Conservation (phyloP, 495 filamentous ascomycete species). For the Lindgomyces ingoldianus region DNA sequence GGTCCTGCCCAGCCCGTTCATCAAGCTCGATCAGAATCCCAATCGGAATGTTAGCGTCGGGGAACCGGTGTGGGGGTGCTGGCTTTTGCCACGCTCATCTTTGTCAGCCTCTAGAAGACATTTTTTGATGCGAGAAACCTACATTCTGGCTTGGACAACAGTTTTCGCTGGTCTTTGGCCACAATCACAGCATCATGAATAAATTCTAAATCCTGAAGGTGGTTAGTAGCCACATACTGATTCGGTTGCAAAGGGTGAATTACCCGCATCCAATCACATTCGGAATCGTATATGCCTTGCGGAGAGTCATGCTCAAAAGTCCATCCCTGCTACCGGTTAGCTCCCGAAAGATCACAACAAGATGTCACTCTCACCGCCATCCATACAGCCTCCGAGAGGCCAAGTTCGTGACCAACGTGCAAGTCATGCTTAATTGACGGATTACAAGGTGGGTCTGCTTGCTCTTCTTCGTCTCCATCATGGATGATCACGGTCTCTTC, state of each 20-base stretch:
- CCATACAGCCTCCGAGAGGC: too few relatives aligned
- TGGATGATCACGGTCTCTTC: too few relatives aligned
- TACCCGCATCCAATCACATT: background rate
- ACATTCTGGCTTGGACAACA: conserved; percentile 1
- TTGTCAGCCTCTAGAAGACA: conserved; percentile 1
- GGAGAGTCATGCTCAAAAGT: background rate
- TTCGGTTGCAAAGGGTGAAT: background rate
- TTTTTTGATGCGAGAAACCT: too few relatives aligned
- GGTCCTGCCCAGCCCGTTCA: background rate
- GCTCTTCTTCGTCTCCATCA: too few relatives aligned
- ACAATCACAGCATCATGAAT: background rate
- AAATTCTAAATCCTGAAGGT: background rate
- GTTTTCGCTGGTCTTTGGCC: background rate
- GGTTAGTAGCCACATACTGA: background rate
- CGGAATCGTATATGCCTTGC: background rate
- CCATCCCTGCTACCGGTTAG: too few relatives aligned
- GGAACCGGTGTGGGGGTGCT: conserved; percentile 7
- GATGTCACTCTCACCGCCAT: too few relatives aligned
- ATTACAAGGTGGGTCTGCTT: too few relatives aligned
- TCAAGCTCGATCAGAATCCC: conserved; percentile 5
- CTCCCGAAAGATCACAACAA: too few relatives aligned
- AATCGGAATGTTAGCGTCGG: conserved; percentile 30
- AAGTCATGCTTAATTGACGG: too few relatives aligned
- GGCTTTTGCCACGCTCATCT: conserved; percentile 14
- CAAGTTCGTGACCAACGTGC: too few relatives aligned